Percentiles rank a stretch among this genome's conserved stretches.
These are phyloP conservation scores for Alternaria ethzedia DNA, from an alignment of 2,329 filamentous ascomycete genomes.

Conservation along the genomic window DNA sequence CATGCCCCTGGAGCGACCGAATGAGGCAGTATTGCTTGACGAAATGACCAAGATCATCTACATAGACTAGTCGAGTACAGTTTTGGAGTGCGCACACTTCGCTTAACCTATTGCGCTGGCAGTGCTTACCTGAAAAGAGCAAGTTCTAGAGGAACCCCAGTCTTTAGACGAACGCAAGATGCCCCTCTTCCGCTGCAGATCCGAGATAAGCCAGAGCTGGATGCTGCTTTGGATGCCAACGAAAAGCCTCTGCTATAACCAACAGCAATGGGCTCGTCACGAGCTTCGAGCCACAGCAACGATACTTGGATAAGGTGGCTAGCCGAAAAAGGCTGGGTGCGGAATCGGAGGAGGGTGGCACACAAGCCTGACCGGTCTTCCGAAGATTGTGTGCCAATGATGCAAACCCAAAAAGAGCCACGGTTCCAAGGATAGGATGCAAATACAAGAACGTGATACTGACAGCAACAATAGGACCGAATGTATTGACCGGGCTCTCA, in stretches of 20 bases:
- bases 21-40: not conserved
- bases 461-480: conserved; percentile 18
- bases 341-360: not conserved
- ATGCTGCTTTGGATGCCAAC: not conserved
- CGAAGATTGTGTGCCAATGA: not conserved
- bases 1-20: not conserved
- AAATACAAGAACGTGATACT: conserved; percentile 6
- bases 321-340: not conserved
- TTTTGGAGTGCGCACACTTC: conserved; percentile 9
- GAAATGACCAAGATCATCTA: not conserved
- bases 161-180: conserved; percentile 1
- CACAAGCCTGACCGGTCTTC: not conserved
- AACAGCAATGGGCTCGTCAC: not conserved
- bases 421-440: conserved; percentile 8
- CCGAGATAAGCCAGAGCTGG: not conserved
- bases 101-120: conserved; percentile 14
- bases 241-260: not conserved
- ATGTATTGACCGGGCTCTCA: conserved; percentile 23
- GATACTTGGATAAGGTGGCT: not conserved
- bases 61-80: not conserved
- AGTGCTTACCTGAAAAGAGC: conserved; percentile 26
- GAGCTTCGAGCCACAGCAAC: not conserved
- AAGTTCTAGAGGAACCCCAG: conserved; percentile 2
- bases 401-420: conserved; percentile 2
- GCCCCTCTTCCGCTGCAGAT: not conserved